phyloP scores from a whole-genome alignment of 2,329 filamentous ascomycete species.

The Metarhizium humberi region DNA sequence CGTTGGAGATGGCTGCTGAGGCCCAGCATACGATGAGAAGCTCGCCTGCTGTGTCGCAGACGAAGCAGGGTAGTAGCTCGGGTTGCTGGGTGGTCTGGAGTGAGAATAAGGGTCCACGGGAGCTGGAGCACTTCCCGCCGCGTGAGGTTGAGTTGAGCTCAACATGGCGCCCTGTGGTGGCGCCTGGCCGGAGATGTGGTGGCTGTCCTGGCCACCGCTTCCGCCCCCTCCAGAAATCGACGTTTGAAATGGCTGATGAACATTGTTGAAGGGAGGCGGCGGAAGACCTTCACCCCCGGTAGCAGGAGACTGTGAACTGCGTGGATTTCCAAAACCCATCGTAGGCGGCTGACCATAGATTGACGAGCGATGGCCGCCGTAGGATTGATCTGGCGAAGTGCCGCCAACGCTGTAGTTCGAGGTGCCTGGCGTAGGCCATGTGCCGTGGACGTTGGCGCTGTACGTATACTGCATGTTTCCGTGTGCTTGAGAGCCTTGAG shows the following conservation, averaged over 20 bases:
- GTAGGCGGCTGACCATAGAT: constrained; percentile 43
- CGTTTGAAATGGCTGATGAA: constrained; percentile 55
- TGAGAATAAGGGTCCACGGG: constrained; percentile 47
- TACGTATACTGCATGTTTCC: constrained; percentile 40
- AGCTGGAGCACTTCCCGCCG: constrained; percentile 42
- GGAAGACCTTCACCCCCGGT: constrained; percentile 53
- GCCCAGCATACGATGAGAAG: constrained; percentile 32
- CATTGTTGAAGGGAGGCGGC: constrained; percentile 58
- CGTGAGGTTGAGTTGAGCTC: constrained; percentile 32
- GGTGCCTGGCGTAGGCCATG: constrained; percentile 48
- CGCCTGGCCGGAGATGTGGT: constrained; percentile 19
- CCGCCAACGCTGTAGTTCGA: constrained; percentile 46
- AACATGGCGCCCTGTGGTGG: constrained; percentile 15
- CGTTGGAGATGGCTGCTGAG: constrained; percentile 37
- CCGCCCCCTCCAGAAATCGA: constrained; percentile 42
- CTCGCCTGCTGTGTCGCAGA: constrained; percentile 36
- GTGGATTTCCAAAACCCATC: constrained; percentile 26
- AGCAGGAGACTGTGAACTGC: constrained; percentile 35
- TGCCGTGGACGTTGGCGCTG: constrained; percentile 38
- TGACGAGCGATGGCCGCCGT: constrained; percentile 15
- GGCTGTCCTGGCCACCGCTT: constrained; percentile 25
- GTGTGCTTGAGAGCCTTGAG: constrained; percentile 46
- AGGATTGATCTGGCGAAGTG: constrained; percentile 18
- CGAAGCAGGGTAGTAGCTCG: constrained; percentile 51
- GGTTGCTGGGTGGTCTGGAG: constrained; percentile 44